phyloP scores from a whole-genome alignment of 1,284 basidiomycete species.

The Athelia sp. region DNA sequence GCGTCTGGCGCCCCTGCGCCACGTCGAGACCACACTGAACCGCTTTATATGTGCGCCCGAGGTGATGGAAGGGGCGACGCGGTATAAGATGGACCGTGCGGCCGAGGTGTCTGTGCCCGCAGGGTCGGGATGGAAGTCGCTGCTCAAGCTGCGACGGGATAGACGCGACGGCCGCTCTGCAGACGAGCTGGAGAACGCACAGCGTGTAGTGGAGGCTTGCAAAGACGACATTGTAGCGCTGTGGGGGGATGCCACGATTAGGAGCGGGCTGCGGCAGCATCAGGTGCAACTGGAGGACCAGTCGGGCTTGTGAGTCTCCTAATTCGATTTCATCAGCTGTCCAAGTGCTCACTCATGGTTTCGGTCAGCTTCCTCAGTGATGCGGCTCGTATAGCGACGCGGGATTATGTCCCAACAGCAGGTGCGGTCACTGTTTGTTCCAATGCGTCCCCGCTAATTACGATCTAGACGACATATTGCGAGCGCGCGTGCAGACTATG shows the following conservation, averaged over 20 bases:
- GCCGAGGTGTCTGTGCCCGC: slow-evolving; percentile 46
- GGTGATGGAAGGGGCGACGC: slow-evolving; percentile 9
- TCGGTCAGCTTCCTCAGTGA: slow-evolving; percentile 52
- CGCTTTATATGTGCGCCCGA: slow-evolving; percentile 27
- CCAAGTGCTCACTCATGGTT: slow-evolving; percentile 5
- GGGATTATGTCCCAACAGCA: slow-evolving; percentile 46
- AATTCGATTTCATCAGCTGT: neutral
- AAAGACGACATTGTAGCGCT: slow-evolving; percentile 47
- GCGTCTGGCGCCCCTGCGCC: slow-evolving; percentile 47
- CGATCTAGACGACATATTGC: slow-evolving; percentile 51
- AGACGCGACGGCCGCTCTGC: slow-evolving; percentile 8
- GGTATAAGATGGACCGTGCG: slow-evolving; percentile 34
- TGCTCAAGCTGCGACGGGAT: slow-evolving; percentile 24
- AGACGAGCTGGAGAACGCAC: slow-evolving; percentile 32
- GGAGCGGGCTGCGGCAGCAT: slow-evolving; percentile 31
- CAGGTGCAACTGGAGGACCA: slow-evolving; percentile 47
- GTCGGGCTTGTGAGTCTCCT: slow-evolving; percentile 51
- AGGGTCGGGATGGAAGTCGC: slow-evolving; percentile 43
- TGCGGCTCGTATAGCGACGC: slow-evolving; percentile 42
- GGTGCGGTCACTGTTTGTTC: slow-evolving; percentile 25
- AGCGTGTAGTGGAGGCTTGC: slow-evolving; percentile 48
- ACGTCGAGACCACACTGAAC: slow-evolving; percentile 48
- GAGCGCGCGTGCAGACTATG: slow-evolving; percentile 57
- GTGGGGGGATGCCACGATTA: slow-evolving; percentile 42
- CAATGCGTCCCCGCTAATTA: slow-evolving; percentile 4